These are phyloP conservation scores for Penicillium expansum DNA, from an alignment of 2,329 filamentous ascomycete species.

Conservation along the genomic window DNA sequence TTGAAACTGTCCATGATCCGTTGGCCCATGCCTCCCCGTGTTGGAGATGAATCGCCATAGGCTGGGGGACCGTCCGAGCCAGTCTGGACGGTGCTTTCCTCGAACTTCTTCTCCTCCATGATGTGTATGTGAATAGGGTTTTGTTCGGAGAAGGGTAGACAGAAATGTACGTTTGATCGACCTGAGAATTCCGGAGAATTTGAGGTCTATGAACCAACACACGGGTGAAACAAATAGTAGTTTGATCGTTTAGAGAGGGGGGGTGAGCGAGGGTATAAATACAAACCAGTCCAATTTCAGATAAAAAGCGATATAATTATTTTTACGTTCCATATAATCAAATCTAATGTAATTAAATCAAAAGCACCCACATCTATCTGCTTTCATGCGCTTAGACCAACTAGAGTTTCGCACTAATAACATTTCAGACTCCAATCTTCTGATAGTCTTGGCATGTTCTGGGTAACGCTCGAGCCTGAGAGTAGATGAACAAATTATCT, in stretches of 20 bases:
- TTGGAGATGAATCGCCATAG: constrained; percentile 32
- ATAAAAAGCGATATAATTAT: neutral
- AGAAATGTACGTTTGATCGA: neutral
- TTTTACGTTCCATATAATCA: neutral
- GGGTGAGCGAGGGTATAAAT: constrained; percentile 7
- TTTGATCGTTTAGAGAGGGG: neutral
- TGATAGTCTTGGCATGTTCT: constrained; percentile 6
- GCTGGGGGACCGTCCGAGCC: constrained; percentile 25
- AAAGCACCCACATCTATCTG: neutral
- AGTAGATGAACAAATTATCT: neutral
- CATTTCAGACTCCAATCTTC: constrained; percentile 4
- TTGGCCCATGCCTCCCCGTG: constrained; percentile 22
- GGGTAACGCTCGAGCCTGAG: neutral
- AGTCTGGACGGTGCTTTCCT: constrained; percentile 24
- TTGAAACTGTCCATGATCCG: constrained; percentile 46
- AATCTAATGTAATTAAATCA: neutral
- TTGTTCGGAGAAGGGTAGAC: neutral
- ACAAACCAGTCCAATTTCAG: neutral
- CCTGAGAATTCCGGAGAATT: neutral
- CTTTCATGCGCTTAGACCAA: constrained; percentile 7
- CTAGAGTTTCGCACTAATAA: constrained; percentile 2
- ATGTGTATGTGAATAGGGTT: neutral
- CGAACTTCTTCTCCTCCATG: constrained; percentile 36
- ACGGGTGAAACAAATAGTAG: neutral
- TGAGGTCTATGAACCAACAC: neutral